phyloP scores from a whole-genome alignment of 495 filamentous ascomycete species.

The Monascus purpureus region DNA sequence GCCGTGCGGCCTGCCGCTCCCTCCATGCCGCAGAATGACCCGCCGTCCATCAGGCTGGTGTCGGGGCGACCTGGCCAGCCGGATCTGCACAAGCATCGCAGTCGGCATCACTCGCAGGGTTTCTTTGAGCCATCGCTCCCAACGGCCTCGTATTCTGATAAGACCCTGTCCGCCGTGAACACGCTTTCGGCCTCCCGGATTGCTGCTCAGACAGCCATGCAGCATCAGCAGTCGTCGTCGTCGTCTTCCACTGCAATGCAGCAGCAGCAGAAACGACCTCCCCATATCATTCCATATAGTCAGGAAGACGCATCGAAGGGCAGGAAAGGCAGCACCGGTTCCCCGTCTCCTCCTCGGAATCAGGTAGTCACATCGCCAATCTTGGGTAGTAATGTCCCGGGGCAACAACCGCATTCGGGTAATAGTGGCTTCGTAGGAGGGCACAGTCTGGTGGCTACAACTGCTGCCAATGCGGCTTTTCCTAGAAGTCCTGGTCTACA shows the following conservation, averaged over 20 bases:
- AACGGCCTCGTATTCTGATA: slow-evolving; percentile 44
- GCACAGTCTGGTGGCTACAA: slow-evolving; percentile 54
- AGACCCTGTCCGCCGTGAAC: slow-evolving; percentile 20
- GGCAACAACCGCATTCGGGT: slow-evolving; percentile 27
- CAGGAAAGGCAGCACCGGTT: slow-evolving; percentile 29
- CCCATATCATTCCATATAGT: slow-evolving; percentile 11
- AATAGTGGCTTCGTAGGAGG: slow-evolving; percentile 57
- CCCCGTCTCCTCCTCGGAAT: slow-evolving; percentile 33
- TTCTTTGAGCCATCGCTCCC: slow-evolving; percentile 81
- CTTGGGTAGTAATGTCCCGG: slow-evolving; percentile 36
- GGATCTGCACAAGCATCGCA: slow-evolving; percentile 28
- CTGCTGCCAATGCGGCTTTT: slow-evolving; percentile 80
- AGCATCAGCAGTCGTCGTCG: slow-evolving; percentile 32
- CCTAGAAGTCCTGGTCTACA: slow-evolving; percentile 51
- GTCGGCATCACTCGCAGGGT: slow-evolving; percentile 63
- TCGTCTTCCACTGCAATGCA: slow-evolving; percentile 9
- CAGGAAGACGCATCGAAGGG: slow-evolving; percentile 20
- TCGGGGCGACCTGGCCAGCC: slow-evolving; percentile 25
- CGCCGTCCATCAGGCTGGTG: slow-evolving; percentile 16
- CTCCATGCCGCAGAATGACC: slow-evolving; percentile 29
- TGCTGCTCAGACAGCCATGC: slow-evolving; percentile 84
- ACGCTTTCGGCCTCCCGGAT: slow-evolving; percentile 68
- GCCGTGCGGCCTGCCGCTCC: slow-evolving; percentile 17
- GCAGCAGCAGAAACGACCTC: slow-evolving; percentile 54
- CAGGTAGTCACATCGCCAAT: slow-evolving; percentile 42